Conservation (phyloP, 345 rosid genomes). For the Pistacia vera region DNA sequence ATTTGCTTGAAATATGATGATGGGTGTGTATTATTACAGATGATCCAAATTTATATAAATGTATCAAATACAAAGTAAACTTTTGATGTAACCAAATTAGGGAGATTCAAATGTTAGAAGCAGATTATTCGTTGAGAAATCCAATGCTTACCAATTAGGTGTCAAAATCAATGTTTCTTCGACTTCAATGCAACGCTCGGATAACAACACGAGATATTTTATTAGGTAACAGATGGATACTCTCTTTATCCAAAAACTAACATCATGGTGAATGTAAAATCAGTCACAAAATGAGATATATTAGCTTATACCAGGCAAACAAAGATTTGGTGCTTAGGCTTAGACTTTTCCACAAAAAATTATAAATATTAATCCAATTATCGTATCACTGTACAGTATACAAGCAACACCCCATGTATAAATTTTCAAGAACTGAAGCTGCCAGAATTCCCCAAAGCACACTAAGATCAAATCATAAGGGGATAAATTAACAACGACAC, state of each 20-base stretch:
- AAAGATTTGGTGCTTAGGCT: neutral
- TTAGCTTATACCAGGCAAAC: neutral
- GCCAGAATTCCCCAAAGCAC: neutral
- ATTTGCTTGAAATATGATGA: slow-evolving; percentile 4
- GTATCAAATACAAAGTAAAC: no score
- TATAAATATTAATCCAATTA: neutral
- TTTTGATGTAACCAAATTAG: no score
- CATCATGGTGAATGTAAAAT: neutral
- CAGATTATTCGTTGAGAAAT: no score
- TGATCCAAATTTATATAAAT: no score
- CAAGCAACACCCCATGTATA: slow-evolving; percentile 2
- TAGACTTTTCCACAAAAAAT: neutral
- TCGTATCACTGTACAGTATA: slow-evolving; percentile 9
- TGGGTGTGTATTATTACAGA: neutral
- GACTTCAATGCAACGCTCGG: no score
- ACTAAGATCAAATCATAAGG: neutral
- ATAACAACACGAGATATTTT: neutral
- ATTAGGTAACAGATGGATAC: no score
- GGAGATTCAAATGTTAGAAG: no score
- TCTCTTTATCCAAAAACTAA: neutral
- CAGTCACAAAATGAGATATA: neutral
- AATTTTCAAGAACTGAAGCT: neutral
- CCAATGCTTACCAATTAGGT: no score
- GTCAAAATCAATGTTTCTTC: no score
- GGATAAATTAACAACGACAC: neutral